phyloP scores from a whole-genome alignment of 345 rosid genomes.

The Sisymbrium altissimum region DNA sequence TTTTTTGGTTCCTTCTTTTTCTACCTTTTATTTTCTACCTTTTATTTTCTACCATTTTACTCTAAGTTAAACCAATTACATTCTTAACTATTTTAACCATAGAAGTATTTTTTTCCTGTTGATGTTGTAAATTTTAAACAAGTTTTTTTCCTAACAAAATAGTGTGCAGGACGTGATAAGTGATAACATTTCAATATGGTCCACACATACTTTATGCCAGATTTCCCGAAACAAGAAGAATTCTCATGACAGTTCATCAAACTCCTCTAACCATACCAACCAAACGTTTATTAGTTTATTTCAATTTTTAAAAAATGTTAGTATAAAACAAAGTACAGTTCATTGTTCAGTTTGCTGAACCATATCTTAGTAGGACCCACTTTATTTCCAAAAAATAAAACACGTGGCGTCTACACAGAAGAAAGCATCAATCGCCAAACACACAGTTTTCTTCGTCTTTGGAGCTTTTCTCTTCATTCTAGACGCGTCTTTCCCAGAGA shows the following conservation, averaged over 20 bases:
- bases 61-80: no score
- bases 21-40: no score
- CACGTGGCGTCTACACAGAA: slow-evolving; percentile 20
- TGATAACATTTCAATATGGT: slow-evolving; percentile 2
- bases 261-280: slow-evolving; percentile 24
- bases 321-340: neutral
- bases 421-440: neutral
- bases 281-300: slow-evolving; percentile 7
- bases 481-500: slow-evolving; percentile 16
- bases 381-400: neutral
- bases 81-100: no score
- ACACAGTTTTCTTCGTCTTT: neutral
- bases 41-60: no score
- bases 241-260: slow-evolving; percentile 18
- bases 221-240: slow-evolving; percentile 15
- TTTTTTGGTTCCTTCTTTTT: no score
- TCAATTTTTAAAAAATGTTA: neutral
- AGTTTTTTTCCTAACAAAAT: no score
- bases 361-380: slow-evolving; percentile 27
- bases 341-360: slow-evolving; percentile 1
- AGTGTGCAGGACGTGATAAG: neutral
- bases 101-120: no score
- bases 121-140: no score
- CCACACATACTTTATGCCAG: neutral
- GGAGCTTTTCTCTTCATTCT: neutral